Evolutionary conservation across 768 basidiomycete genomes (phyloP).

Genomic region (Collybia mongolica): DNA sequence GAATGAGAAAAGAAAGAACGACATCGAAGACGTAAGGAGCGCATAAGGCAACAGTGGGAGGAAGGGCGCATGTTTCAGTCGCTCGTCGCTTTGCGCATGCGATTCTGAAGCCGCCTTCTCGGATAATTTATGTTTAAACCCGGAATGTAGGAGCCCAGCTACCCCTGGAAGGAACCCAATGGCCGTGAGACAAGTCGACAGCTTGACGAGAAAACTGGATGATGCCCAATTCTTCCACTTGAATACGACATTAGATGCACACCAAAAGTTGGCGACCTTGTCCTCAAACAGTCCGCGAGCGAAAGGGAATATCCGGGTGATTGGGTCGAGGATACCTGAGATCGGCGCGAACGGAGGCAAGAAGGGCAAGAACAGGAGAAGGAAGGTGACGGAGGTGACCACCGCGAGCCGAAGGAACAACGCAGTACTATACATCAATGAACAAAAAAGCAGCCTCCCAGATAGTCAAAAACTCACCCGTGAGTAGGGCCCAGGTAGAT

Average conservation of each 20-base stretch:
- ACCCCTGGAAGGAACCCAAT: slow-evolving; percentile 70
- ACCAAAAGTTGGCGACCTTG: slow-evolving; percentile 98
- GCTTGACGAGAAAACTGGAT: slow-evolving; percentile 50
- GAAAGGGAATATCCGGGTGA: slow-evolving; percentile 89
- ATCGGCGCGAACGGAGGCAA: slow-evolving; percentile 62
- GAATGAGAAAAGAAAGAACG: slow-evolving; percentile 96
- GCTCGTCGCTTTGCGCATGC: slow-evolving; percentile 7
- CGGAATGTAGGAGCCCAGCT: slow-evolving; percentile 36
- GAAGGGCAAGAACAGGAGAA: slow-evolving; percentile 77
- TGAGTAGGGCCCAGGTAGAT: slow-evolving; percentile 66
- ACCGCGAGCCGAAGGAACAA: slow-evolving; percentile 69
- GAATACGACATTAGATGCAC: slow-evolving; percentile 83
- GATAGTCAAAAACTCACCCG: slow-evolving; percentile 51
- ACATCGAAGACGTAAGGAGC: slow-evolving; percentile 77
- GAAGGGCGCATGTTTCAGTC: slow-evolving; percentile 40
- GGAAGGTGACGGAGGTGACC: slow-evolving; percentile 61
- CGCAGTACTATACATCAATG: slow-evolving; percentile 24
- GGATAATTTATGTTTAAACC: slow-evolving; percentile 23
- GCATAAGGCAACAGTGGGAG: slow-evolving; percentile 77
- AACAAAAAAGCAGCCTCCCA: neutral
- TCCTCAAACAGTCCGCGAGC: slow-evolving; percentile 90
- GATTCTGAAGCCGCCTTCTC: slow-evolving; percentile 2
- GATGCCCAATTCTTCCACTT: slow-evolving; percentile 74
- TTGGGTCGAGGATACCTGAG: slow-evolving; percentile 53
- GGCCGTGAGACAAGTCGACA: slow-evolving; percentile 66